Evolutionary conservation across 2,329 filamentous ascomycete species (phyloP).

Genomic region (Diaporthe sp.): DNA sequence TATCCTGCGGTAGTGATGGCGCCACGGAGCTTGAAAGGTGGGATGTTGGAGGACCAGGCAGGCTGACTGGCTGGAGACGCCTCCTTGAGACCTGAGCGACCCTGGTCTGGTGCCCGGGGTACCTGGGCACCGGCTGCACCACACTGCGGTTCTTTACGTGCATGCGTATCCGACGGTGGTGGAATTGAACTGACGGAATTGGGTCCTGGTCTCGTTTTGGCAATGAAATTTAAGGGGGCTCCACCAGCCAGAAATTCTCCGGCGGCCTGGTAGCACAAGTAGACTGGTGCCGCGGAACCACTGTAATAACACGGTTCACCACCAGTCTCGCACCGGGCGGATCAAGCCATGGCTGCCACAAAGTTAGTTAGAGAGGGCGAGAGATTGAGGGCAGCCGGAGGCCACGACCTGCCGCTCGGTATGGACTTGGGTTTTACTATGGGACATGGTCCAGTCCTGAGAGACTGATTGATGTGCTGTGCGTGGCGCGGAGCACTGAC

Average conservation of each 20-base stretch:
- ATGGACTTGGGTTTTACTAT: background rate
- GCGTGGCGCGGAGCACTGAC: constrained; percentile 30
- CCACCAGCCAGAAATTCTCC: constrained; percentile 33
- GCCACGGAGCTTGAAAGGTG: constrained; percentile 22
- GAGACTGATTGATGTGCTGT: background rate
- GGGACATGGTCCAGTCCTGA: constrained; percentile 3
- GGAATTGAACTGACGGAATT: background rate
- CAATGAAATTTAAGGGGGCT: constrained; percentile 33
- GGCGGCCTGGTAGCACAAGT: constrained; percentile 8
- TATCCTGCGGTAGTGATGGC: constrained; percentile 14
- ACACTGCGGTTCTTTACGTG: background rate
- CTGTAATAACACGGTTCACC: constrained; percentile 3
- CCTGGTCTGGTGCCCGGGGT: constrained; percentile 6
- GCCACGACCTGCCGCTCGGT: constrained; percentile 7
- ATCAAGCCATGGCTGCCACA: constrained; percentile 24
- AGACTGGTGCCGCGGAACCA: constrained; percentile 13
- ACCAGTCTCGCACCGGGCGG: constrained; percentile 8
- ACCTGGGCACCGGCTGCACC: background rate
- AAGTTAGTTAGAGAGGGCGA: constrained; percentile 12
- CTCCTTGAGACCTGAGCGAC: constrained; percentile 8
- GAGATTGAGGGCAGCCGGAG: background rate
- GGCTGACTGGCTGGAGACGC: constrained; percentile 19
- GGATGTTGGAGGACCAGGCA: background rate
- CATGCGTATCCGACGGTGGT: background rate
- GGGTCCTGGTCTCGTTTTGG: constrained; percentile 31